Base-by-base conservation (phyloP, 1,139 yeast species). In the Oligophagozyma castellii region DNA sequence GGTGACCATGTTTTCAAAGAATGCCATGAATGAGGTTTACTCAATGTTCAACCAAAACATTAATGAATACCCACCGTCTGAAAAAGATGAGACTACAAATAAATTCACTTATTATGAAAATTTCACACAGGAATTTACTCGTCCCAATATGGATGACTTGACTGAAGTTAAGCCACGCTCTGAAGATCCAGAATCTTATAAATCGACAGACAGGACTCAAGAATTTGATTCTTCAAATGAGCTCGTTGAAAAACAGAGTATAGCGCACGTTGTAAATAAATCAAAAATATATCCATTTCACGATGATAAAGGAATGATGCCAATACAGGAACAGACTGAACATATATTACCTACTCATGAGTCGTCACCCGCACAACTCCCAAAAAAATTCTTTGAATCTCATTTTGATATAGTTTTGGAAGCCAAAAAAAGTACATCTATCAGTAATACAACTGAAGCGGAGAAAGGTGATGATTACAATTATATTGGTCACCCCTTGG, bases 21-120 rank as follows among this genome's bases (percentile, higher is more conserved):
- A 74, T 43, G 93, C 94, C 1, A 67, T 73, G 32, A 70, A 72
- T 30, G 95, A 83, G 41, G 75, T 84, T 1, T 61, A 70, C 35
- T 67, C 67, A 14, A 78, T 84, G 79, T 80, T 81, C 47, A 81
- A 77, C 44, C 73, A 69, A 39, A 39, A 45, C 29, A 43, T 39
- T 25, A 24, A 38, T n/a, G 44, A 40, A 28, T 34, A 39, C n/a
- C 36, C 36, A 24, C 25, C 29, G 5, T 38, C 34, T 12, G 50
- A 47, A n/a, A 44, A 39, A 16, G 56, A 48, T 13, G 55, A 52
- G 12, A 50, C 53, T 13, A 48, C 51, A 18, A 30, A 43, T 37
- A 37, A 40, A 34, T 42, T 42, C 40, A 26, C 44, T 27, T 16
- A 59, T 5, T 46, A 50, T 31, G 63, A 59, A 20, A 59, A 57